Percentiles rank a stretch among this genome's conserved stretches.
Evolutionary conservation across 805 yeast species (phyloP).

Genomic region (Isabelozyma rhagii): DNA sequence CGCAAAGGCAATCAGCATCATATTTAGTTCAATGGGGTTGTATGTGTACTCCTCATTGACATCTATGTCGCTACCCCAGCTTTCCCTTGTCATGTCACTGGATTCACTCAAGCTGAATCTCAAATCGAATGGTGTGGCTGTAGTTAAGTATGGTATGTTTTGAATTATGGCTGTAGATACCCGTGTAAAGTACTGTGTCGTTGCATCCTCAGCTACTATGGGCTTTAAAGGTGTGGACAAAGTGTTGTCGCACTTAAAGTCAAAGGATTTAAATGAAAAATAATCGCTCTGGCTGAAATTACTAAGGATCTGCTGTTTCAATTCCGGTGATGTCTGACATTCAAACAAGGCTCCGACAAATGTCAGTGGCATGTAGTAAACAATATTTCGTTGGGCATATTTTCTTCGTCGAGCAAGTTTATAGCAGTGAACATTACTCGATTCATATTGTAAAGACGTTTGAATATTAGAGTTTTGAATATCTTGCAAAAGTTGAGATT

Average conservation of each 20-base stretch:
- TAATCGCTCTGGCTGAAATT: conserved; percentile 9
- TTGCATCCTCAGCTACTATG: conserved; percentile 54
- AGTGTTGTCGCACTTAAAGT: conserved; percentile 31
- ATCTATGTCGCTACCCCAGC: conserved; percentile 48
- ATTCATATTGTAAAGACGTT: conserved; percentile 20
- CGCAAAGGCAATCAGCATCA: conserved; percentile 26
- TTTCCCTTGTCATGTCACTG: conserved; percentile 23
- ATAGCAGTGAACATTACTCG: conserved; percentile 42
- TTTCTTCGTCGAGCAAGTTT: conserved; percentile 55
- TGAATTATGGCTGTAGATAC: conserved; percentile 29
- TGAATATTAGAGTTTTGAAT: conserved; percentile 12
- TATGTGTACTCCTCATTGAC: conserved; percentile 50
- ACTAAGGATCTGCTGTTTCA: conserved; percentile 18
- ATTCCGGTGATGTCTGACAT: conserved; percentile 37
- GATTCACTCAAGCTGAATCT: conserved; percentile 31
- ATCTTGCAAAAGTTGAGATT: conserved; percentile 12
- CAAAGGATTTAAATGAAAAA: conserved; percentile 11
- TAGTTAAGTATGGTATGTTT: conserved; percentile 56
- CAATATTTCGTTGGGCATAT: conserved; percentile 43
- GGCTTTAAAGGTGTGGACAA: conserved; percentile 50
- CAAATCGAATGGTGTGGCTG: conserved; percentile 42
- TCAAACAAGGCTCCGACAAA: conserved; percentile 65
- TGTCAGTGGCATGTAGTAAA: conserved; percentile 52
- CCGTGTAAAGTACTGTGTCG: conserved; percentile 42
- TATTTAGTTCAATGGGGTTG: conserved; percentile 30